Conservation (phyloP, 306 rosid genomes). For the Vigna trinervia region DNA sequence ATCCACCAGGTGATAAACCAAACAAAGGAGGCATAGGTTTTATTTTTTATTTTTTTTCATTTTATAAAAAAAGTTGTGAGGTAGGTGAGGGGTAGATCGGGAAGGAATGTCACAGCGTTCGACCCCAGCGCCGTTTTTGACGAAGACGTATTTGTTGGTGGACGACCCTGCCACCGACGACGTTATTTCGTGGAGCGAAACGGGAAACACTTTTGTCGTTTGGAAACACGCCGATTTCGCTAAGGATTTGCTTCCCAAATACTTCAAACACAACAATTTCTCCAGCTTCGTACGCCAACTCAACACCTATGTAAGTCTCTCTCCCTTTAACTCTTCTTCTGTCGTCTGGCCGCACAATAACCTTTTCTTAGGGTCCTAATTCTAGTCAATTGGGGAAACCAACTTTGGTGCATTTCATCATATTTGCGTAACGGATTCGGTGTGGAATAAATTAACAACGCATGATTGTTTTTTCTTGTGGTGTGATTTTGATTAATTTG, state of each 20-base stretch:
- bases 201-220: slow-evolving; percentile 77
- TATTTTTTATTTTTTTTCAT: no score
- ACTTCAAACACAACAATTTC: slow-evolving; percentile 91
- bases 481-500: not conserved
- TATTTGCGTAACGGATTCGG: not conserved
- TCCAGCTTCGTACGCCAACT: slow-evolving; percentile 99
- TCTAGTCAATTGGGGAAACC: not conserved
- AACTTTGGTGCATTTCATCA: slow-evolving; percentile 1
- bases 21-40: not conserved
- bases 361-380: not conserved
- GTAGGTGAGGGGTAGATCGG: slow-evolving; percentile 53
- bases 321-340: not conserved
- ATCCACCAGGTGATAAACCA: not conserved
- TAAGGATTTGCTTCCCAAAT: slow-evolving; percentile 76
- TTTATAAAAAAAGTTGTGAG: slow-evolving; percentile 2
- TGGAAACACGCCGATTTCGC: slow-evolving; percentile 88
- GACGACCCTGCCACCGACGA: slow-evolving; percentile 68
- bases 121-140: slow-evolving; percentile 82
- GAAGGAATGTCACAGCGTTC: slow-evolving; percentile 71
- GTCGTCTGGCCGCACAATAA: not conserved
- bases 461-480: not conserved
- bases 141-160: slow-evolving; percentile 77
- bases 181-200: slow-evolving; percentile 78
- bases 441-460: not conserved
- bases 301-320: slow-evolving; percentile 78